A percentile compares a stretch with the other conserved stretches of the same genome.
Conservation (phyloP, 306 rosid genomes). For the Potentilla sterilis region DNA sequence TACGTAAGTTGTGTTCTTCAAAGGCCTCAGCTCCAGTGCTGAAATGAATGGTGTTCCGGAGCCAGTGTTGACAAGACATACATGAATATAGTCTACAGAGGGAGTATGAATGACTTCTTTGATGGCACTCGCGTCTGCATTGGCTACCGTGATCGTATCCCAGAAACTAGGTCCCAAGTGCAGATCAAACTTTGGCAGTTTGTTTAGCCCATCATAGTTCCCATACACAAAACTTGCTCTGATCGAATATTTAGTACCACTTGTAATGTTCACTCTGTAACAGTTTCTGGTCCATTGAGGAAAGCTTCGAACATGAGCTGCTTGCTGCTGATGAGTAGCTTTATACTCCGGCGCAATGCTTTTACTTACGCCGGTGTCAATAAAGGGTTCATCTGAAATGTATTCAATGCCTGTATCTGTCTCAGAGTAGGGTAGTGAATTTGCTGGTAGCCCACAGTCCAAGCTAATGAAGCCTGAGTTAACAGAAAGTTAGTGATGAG, state of each 20-base stretch:
- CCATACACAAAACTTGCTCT: constrained; percentile 41
- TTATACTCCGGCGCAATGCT: constrained; percentile 9
- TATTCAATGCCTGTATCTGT: constrained; percentile 29
- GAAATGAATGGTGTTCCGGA: constrained; percentile 58
- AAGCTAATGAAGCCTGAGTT: constrained; percentile 55
- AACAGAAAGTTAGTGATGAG: background rate
- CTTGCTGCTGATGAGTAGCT: constrained; percentile 18
- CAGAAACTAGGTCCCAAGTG: constrained; percentile 42
- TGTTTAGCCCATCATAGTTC: constrained; percentile 38
- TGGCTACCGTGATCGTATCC: constrained; percentile 27
- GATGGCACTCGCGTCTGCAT: background rate
- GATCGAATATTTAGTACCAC: constrained; percentile 37
- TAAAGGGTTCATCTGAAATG: constrained; percentile 47
- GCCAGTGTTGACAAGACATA: constrained; percentile 42
- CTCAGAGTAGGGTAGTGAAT: constrained; percentile 27
- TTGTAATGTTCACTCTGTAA: constrained; percentile 38
- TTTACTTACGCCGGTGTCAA: constrained; percentile 29
- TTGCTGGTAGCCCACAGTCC: constrained; percentile 44
- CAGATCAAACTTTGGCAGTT: constrained; percentile 43
- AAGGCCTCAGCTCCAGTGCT: constrained; percentile 45
- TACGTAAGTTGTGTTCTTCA: constrained; percentile 24
- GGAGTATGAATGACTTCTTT: constrained; percentile 43
- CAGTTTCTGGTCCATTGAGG: constrained; percentile 58
- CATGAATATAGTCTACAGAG: constrained; percentile 25
- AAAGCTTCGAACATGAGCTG: constrained; percentile 40